A percentile compares a stretch with the other conserved stretches of the same genome.
Evolutionary conservation across 2,329 filamentous ascomycete species (phyloP).

Genomic region (Fusarium algeriense): DNA sequence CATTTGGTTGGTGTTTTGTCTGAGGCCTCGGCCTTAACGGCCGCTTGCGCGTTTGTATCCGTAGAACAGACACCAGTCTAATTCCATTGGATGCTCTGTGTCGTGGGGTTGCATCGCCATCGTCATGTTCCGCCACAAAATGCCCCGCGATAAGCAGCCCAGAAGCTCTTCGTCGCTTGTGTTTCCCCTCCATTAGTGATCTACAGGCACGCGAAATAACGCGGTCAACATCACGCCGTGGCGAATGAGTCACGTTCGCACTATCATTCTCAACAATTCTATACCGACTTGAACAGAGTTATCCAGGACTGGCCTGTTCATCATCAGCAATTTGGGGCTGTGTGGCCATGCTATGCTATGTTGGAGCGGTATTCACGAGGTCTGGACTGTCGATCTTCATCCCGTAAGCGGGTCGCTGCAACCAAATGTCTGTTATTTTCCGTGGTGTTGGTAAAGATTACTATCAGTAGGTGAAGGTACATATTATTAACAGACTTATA

Average conservation of each 20-base stretch:
- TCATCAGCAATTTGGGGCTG: neutral
- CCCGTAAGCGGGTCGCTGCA: constrained; percentile 24
- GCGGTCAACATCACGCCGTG: neutral
- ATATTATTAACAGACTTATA: constrained; percentile 1
- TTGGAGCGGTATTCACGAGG: constrained; percentile 14
- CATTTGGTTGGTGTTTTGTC: constrained; percentile 7
- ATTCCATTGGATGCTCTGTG: constrained; percentile 24
- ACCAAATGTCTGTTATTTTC: constrained; percentile 26
- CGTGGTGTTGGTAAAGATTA: constrained; percentile 12
- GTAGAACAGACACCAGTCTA: constrained; percentile 8
- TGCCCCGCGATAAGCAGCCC: constrained; percentile 37
- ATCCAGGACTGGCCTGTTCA: neutral
- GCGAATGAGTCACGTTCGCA: constrained; percentile 18
- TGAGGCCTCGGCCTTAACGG: constrained; percentile 19
- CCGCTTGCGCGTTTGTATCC: constrained; percentile 14
- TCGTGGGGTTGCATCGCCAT: constrained; percentile 32
- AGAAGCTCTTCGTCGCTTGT: constrained; percentile 11
- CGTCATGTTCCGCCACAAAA: constrained; percentile 24
- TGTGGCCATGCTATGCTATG: neutral
- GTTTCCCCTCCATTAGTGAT: constrained; percentile 38
- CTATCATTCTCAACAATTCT: constrained; percentile 9
- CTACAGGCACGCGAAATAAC: constrained; percentile 36
- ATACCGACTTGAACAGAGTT: neutral
- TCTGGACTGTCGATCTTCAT: constrained; percentile 39
- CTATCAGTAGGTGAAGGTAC: constrained; percentile 2